Evolutionary conservation across 495 filamentous ascomycete genomes (phyloP), one percentile per base, ranked within the genome.

Genomic region (Elasticomyces elasticus): DNA sequence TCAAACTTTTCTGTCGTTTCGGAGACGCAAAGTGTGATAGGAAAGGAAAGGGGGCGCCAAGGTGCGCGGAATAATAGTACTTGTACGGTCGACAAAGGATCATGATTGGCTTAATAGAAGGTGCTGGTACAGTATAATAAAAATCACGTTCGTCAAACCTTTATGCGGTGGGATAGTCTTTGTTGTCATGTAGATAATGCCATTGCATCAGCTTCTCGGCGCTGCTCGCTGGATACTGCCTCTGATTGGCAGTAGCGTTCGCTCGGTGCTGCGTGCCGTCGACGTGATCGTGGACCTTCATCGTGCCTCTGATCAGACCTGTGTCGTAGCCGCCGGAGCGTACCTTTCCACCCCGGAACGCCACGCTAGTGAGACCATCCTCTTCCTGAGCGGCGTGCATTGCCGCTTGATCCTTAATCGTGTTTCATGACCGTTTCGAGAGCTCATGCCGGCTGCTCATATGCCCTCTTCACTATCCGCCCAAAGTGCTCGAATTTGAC

Each of bases 401-500:
- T 49, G 25, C 45, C 17, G 6, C 22, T 27, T 9, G 19, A 45
- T 19, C 42, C 24, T 17, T 3, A 5, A 2, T 33, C 22, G 2
- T 9, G 12, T 24, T 4, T 45, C 43, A 7, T 38, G n/a, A 25
- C 22, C 24, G 11, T 10, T 15, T 12, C 19, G 13, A 12, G 13
- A 5, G 5, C 35, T 31, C n/a, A 49, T 17, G 45, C 45, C 17
- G 86, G 82, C 68, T 94, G 89, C 75, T 98, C 92, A 74, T 90
- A 97, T 19, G 86, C 84, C 58, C 92, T 75, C 62, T 84, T 79
- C 64, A 97, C 81, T 55, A 96, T 82, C 50, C 84, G 74, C 31
- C 78, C 69, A 66, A 89, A 89, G 72, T 89, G 89, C 51, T 94
- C 91, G 55, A 99, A 89, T 74, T 87, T 86, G 44, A 99, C 94